Percentiles rank a stretch among this genome's conserved stretches.
Conservation (phyloP, 495 filamentous ascomycete species). For the Xylaria sp. region DNA sequence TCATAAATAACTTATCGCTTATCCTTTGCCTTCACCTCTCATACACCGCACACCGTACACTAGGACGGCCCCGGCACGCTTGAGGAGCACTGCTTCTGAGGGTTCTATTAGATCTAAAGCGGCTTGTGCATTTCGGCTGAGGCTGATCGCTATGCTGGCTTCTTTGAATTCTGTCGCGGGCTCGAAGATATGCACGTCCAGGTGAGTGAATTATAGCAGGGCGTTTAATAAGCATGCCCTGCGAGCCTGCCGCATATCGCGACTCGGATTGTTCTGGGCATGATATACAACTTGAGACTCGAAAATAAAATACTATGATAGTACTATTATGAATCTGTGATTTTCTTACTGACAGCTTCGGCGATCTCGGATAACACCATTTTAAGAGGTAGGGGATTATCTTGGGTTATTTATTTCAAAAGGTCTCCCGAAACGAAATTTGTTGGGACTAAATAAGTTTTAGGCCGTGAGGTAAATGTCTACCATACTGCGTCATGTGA, state of each 20-base stretch:
- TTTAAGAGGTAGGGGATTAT: constrained; percentile 5
- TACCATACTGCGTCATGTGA: constrained; percentile 1
- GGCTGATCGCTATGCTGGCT: constrained; percentile 25
- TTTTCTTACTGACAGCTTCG: background rate
- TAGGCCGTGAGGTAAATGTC: background rate
- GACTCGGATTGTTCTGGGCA: constrained; percentile 16
- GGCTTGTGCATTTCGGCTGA: constrained; percentile 18
- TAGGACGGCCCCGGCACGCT: constrained; percentile 30
- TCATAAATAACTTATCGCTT: constrained; percentile 18
- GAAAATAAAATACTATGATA: background rate
- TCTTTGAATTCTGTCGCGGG: constrained; percentile 36
- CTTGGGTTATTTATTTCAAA: background rate
- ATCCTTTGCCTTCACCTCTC: constrained; percentile 17
- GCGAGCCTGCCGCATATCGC: constrained; percentile 36
- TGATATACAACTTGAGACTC: background rate
- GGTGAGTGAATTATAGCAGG: constrained; percentile 32
- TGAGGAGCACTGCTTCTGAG: background rate
- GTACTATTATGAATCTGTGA: background rate
- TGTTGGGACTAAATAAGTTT: background rate
- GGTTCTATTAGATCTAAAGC: constrained; percentile 25
- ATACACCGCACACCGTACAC: constrained; percentile 30
- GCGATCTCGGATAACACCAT: background rate
- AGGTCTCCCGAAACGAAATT: too few species aligned
- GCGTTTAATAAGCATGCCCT: constrained; percentile 31
- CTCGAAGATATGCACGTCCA: constrained; percentile 41